Conservation (phyloP, 192 early-diverging fungal genomes). For the Paraglomus brasilianum region DNA sequence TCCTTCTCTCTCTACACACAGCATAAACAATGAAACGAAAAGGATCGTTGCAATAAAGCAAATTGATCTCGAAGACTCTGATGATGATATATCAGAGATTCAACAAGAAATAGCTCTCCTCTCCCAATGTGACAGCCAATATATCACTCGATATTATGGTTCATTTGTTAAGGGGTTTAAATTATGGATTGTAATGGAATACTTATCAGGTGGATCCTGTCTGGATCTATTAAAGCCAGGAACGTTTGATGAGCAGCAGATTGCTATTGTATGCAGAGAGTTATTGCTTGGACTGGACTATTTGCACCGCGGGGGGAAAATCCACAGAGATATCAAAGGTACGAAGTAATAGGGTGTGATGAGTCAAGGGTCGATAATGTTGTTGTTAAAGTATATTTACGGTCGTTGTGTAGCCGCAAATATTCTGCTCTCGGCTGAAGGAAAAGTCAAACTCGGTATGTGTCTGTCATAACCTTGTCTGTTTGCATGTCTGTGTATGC, state of each 20-base stretch:
- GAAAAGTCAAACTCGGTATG: slow-evolving; percentile 47
- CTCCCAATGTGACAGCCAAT: slow-evolving; percentile 49
- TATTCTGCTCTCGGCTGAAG: slow-evolving; percentile 57
- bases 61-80: slow-evolving; percentile 51
- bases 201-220: slow-evolving; percentile 51
- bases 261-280: slow-evolving; percentile 73
- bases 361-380: neutral
- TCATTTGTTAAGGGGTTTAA: slow-evolving; percentile 51
- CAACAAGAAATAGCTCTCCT: slow-evolving; percentile 52
- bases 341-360: neutral
- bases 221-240: slow-evolving; percentile 51
- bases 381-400: neutral
- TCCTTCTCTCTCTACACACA: slow-evolving; percentile 15
- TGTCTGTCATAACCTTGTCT: neutral
- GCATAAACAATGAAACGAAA: slow-evolving; percentile 49
- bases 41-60: slow-evolving; percentile 50
- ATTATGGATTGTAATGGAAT: slow-evolving; percentile 58
- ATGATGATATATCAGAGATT: slow-evolving; percentile 54
- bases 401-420: slow-evolving; percentile 64
- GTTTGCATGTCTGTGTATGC: neutral
- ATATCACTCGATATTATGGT: slow-evolving; percentile 50
- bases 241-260: slow-evolving; percentile 45
- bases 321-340: slow-evolving; percentile 92
- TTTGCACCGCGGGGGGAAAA: slow-evolving; percentile 88
- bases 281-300: slow-evolving; percentile 88